Evolutionary conservation across 495 filamentous ascomycete genomes (phyloP).

Genomic region (Poronia punctata): DNA sequence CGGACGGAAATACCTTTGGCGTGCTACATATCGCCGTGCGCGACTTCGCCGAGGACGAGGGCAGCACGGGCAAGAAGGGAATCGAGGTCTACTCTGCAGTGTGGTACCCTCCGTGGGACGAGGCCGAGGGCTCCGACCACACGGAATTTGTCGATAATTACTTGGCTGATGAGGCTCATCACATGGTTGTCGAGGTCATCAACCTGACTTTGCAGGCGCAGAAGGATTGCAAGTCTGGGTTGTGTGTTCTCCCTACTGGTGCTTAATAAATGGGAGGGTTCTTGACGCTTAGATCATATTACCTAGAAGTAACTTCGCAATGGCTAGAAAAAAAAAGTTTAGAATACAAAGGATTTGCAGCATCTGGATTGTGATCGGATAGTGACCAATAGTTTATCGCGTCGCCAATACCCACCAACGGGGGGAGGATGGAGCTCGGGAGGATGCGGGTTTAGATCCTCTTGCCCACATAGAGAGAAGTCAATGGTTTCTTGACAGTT

Average conservation of each 20-base stretch:
- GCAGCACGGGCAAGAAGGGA: slow-evolving; percentile 12
- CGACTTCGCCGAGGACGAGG: slow-evolving; percentile 11
- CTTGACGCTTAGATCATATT: background rate
- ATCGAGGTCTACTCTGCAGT: slow-evolving; percentile 23
- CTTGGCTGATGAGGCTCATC: slow-evolving; percentile 17
- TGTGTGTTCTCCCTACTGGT: slow-evolving; percentile 1
- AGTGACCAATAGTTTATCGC: too few relatives aligned
- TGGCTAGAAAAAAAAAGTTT: background rate
- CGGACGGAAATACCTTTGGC: slow-evolving; percentile 17
- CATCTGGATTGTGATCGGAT: too few relatives aligned
- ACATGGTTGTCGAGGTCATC: slow-evolving; percentile 25
- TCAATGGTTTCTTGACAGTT: too few relatives aligned
- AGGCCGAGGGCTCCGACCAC: slow-evolving; percentile 6
- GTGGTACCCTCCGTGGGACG: slow-evolving; percentile 19
- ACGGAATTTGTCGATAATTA: slow-evolving; percentile 15
- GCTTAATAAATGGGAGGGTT: background rate
- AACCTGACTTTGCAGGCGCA: slow-evolving; percentile 22
- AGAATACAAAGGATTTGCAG: too few relatives aligned
- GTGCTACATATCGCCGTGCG: slow-evolving; percentile 22
- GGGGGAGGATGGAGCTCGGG: too few relatives aligned
- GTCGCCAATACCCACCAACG: too few relatives aligned
- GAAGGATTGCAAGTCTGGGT: slow-evolving; percentile 12
- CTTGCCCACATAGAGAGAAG: too few relatives aligned
- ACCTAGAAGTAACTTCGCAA: background rate
- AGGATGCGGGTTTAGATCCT: too few relatives aligned